Evolutionary conservation across 192 early-diverging fungal species (phyloP).

Genomic region (Dispira parvispora): DNA sequence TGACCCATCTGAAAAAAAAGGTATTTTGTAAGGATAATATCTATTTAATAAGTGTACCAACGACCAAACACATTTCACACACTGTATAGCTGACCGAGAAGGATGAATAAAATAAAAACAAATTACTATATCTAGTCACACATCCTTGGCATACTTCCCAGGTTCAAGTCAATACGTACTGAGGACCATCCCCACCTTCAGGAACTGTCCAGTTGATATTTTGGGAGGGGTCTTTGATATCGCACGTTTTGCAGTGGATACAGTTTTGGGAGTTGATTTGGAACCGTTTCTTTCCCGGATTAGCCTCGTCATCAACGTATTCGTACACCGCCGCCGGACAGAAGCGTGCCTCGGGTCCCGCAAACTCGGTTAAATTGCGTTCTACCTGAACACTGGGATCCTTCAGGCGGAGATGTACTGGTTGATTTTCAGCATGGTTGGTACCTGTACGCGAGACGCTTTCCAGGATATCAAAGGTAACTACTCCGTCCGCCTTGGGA

Average conservation of each 20-base stretch:
- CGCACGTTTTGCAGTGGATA: slow-evolving; percentile 99
- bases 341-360: slow-evolving; percentile 88
- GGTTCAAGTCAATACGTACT: slow-evolving; percentile 44
- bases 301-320: slow-evolving; percentile 84
- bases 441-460: slow-evolving; percentile 86
- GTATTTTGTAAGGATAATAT: no score
- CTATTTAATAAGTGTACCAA: no score
- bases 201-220: slow-evolving; percentile 99
- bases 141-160: no score
- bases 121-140: no score
- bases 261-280: slow-evolving; percentile 98
- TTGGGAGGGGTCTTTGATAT: slow-evolving; percentile 98
- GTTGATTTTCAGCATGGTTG: slow-evolving; percentile 87
- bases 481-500: slow-evolving; percentile 89
- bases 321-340: slow-evolving; percentile 98
- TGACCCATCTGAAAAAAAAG: no score
- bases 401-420: slow-evolving; percentile 72
- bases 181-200: slow-evolving; percentile 73
- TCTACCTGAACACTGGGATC: slow-evolving; percentile 63
- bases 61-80: no score
- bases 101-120: no score
- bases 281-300: slow-evolving; percentile 75
- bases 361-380: slow-evolving; percentile 69
- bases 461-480: slow-evolving; percentile 91
- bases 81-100: no score